Conservation (phyloP, 805 yeast genomes). For the Zygosaccharomyces lentus region DNA sequence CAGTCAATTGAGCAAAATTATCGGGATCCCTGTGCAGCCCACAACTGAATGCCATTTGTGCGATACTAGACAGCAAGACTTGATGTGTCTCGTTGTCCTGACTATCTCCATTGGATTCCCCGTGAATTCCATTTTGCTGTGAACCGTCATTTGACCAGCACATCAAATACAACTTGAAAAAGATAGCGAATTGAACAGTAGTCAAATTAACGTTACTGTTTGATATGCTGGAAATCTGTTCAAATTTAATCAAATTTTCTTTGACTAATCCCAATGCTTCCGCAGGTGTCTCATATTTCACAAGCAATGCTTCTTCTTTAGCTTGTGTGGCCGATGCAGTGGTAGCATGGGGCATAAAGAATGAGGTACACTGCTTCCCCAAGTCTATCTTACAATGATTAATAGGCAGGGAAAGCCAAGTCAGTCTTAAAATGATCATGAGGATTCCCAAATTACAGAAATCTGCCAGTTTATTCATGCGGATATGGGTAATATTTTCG, state of each 20-base stretch:
- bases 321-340: constrained; percentile 25
- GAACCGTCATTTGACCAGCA: constrained; percentile 48
- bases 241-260: constrained; percentile 32
- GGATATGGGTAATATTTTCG: constrained; percentile 25
- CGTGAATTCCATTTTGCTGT: constrained; percentile 23
- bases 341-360: constrained; percentile 18
- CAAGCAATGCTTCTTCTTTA: constrained; percentile 29
- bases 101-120: constrained; percentile 34
- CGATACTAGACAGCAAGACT: constrained; percentile 49
- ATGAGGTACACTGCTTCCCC: constrained; percentile 21
- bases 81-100: constrained; percentile 57
- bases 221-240: constrained; percentile 34
- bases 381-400: constrained; percentile 36
- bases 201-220: constrained; percentile 33
- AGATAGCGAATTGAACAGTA: constrained; percentile 56
- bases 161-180: constrained; percentile 50
- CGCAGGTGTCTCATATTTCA: constrained; percentile 29
- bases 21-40: constrained; percentile 69
- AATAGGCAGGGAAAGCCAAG: constrained; percentile 52
- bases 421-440: constrained; percentile 48
- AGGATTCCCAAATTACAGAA: constrained; percentile 47
- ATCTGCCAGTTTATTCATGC: constrained; percentile 35
- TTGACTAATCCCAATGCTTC: constrained; percentile 28
- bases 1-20: constrained; percentile 42
- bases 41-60: constrained; percentile 63